Percentiles rank a stretch among this genome's conserved stretches.
Evolutionary conservation across 2,329 filamentous ascomycete species (phyloP).

Genomic region (Thermoascus crustaceus): DNA sequence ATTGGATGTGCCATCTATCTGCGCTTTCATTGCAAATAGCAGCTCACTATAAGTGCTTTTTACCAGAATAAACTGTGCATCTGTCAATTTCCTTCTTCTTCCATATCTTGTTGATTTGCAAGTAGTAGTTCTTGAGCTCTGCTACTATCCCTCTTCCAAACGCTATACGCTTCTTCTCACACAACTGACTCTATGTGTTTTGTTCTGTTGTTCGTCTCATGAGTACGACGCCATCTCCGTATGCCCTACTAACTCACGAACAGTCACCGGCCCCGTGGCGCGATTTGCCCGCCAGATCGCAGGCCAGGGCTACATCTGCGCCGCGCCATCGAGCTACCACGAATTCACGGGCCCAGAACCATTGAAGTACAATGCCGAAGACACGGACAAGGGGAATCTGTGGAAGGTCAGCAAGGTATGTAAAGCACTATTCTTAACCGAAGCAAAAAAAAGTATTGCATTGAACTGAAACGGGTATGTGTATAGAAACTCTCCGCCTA

Average conservation of each 20-base stretch:
- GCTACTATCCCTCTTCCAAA: too few species aligned
- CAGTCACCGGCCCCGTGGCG: constrained; percentile 82
- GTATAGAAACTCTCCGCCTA: constrained; percentile 70
- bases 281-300: constrained; percentile 88
- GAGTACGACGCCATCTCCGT: not conserved
- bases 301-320: constrained; percentile 87
- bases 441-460: not conserved
- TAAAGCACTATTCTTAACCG: not conserved
- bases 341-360: constrained; percentile 83
- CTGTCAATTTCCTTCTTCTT: too few species aligned
- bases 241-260: not conserved
- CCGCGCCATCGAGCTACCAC: constrained; percentile 83
- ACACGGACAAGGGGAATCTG: constrained; percentile 78
- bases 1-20: too few species aligned
- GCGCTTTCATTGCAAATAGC: too few species aligned
- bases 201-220: constrained; percentile 1
- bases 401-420: constrained; percentile 73
- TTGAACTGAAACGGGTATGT: not conserved
- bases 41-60: too few species aligned
- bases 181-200: too few species aligned
- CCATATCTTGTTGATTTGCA: too few species aligned
- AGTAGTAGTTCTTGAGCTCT: too few species aligned
- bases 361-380: constrained; percentile 75
- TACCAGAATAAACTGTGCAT: too few species aligned
- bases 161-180: too few species aligned